Base-by-base conservation (phyloP, 2,329 filamentous ascomycete species). In the Alternaria brassicicola region DNA sequence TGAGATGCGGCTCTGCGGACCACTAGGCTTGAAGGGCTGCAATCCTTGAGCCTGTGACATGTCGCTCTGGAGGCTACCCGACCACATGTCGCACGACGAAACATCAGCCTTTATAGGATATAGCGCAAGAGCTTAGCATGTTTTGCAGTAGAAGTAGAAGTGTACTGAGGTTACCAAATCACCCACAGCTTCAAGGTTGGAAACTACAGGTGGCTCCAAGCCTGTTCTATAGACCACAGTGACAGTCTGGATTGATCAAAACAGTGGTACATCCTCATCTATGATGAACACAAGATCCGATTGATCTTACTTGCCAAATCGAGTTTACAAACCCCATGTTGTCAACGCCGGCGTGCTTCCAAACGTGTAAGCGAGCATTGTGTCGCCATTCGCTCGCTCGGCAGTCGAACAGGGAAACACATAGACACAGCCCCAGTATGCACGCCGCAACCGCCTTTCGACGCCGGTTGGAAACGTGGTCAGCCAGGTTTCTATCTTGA, bases 401-500 rank as follows among this genome's bases (percentile, higher is more conserved):
- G n/a, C n/a, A n/a, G 21, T 21, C 26, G 17, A 45, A 21, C 26
- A n/a, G 12, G n/a, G n/a, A n/a, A n/a, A n/a, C n/a, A n/a, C 9
- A 19, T 30, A 21, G 42, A 46, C 42, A 46, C 42, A 46, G 42
- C 42, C 42, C 28, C 42, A 17, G 15, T 4, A 46, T 19, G 41
- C 42, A 46, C 26, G 26, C 42, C 42, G 26, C 42, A 46, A 30
- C 42, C 26, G 26, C 19, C 42, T 19, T 21, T 30, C 3, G 26
- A 46, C 28, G 26, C 26, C 2, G 42, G 42, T 46, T 46, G 13
- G 6, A 46, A 21, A 46, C n/a, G 26, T 46, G 26, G 42, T 46
- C 17, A 46, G 42, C 42, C 26, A 46, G 42, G 26, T 46, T 46
- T 15, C 42, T 30, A 30, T 46, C 42, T 46, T 46, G 10, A 46